Evolutionary conservation across 768 basidiomycete species (phyloP), one percentile per base, ranked within the genome.

Genomic region (Mrakia frigida): DNA sequence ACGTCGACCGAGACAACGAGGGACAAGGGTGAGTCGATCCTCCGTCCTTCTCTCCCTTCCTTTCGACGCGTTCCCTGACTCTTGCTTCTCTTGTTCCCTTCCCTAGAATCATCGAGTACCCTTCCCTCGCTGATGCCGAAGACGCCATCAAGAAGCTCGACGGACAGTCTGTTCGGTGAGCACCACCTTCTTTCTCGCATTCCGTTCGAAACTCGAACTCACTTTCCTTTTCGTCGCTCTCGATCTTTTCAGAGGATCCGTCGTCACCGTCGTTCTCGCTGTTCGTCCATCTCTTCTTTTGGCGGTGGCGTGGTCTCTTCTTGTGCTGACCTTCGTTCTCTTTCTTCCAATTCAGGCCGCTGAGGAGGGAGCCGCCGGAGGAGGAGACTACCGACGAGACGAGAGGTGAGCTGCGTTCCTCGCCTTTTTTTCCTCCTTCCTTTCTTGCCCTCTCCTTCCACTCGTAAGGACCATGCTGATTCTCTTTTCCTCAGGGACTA

Each of bases 101-200:
- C 31, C 9, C 4, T 79, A 98, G 96, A 65, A 87, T 97, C 81
- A 89, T 98, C 63, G 96, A 98, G 83, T 98, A 93, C 84, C 86
- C 92, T 13, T 90, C 89, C 70, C 87, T 92, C 74, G 92, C 92
- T 9, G 96, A 98, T 80, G 94, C 94, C 63, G 94, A 98, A 56
- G 90, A 91, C 79, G 96, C 96, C n/a, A 88, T 94, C 80, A 91
- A 89, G 82, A 90, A 91, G 46, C 86, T 98, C 52, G 90, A 92
- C 80, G 90, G 90, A 94, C 97, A 79, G 89, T 97, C 63, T 92
- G 93, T 79, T 93, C 93, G 76, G 86, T 90, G 72, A 87, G 88
- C 69, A 92, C 94, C 73, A 89, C 90, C 75, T 91, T 96, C 39
- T 86, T 73, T 25, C 78, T 78, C 73, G 67, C 25, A 7, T 18